Percentiles rank a stretch among this genome's conserved stretches.
phyloP scores from a whole-genome alignment of 495 filamentous ascomycete species.

The Pyrenopolyporus hunteri region DNA sequence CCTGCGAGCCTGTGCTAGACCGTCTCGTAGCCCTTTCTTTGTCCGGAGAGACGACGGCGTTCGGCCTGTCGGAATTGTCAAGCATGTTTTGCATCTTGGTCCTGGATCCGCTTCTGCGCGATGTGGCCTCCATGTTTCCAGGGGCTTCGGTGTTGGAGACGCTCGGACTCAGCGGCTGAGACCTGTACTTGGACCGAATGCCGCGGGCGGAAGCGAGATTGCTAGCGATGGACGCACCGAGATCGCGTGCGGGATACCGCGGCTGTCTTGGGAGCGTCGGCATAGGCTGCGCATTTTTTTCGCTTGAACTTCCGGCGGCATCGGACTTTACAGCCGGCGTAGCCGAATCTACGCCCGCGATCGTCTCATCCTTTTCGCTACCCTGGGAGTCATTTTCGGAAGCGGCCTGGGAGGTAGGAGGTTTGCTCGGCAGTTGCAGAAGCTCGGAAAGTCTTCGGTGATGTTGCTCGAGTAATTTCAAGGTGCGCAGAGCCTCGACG shows the following conservation, averaged over 20 bases:
- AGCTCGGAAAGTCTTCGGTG: conserved; percentile 80
- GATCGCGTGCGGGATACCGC: conserved; percentile 64
- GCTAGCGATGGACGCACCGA: conserved; percentile 85
- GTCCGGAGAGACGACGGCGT: conserved; percentile 43
- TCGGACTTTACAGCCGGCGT: conserved; percentile 31
- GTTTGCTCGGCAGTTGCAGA: conserved; percentile 71
- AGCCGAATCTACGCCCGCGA: conserved; percentile 22
- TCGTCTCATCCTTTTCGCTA: conserved; percentile 46
- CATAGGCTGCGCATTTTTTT: conserved; percentile 50
- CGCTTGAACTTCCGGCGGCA: conserved; percentile 30
- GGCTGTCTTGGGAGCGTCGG: conserved; percentile 57
- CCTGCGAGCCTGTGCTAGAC: conserved; percentile 14
- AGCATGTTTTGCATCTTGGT: conserved; percentile 48
- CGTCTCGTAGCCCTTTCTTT: conserved; percentile 30
- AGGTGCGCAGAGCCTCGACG: conserved; percentile 80
- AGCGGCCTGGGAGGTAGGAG: conserved; percentile 52
- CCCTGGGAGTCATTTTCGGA: conserved; percentile 46
- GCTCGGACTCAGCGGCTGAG: conserved; percentile 69
- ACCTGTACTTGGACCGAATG: conserved; percentile 72
- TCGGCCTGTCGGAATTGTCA: conserved; percentile 51
- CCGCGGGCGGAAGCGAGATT: conserved; percentile 89
- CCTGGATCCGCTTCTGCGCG: conserved; percentile 52
- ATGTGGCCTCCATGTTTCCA: conserved; percentile 68
- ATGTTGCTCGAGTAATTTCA: conserved; percentile 84
- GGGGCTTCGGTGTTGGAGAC: conserved; percentile 76